These are phyloP conservation scores for Aspergillus ruber DNA, from an alignment of 2,329 filamentous ascomycete genomes.

Conservation along the genomic window DNA sequence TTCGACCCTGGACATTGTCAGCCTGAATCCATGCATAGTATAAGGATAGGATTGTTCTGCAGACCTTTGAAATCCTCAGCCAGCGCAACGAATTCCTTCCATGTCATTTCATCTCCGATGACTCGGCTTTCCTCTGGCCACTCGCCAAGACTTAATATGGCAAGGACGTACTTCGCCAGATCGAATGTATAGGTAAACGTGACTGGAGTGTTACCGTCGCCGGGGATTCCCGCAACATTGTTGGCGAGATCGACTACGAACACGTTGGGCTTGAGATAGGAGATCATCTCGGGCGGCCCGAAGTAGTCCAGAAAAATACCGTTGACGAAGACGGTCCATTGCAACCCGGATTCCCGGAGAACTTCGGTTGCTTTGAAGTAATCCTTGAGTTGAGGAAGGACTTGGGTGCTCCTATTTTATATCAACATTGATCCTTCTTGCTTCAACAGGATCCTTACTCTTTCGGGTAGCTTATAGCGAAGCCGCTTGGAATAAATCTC, in stretches of 20 bases:
- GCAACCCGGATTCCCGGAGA: slow-evolving; percentile 3
- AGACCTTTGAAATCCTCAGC: slow-evolving; percentile 15
- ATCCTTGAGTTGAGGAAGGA: slow-evolving; percentile 3
- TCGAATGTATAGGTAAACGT: slow-evolving; percentile 19
- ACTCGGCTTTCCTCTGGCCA: slow-evolving; percentile 15
- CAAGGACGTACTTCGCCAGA: slow-evolving; percentile 16
- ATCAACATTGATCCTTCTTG: no score
- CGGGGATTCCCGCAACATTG: slow-evolving; percentile 17
- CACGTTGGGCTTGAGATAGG: slow-evolving; percentile 11
- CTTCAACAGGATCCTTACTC: slow-evolving; percentile 1
- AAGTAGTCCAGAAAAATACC: slow-evolving; percentile 47
- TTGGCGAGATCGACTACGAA: slow-evolving; percentile 14
- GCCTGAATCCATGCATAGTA: background rate
- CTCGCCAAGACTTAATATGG: slow-evolving; percentile 7
- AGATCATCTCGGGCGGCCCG: slow-evolving; percentile 9
- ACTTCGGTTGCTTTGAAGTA: slow-evolving; percentile 3
- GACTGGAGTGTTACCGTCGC: slow-evolving; percentile 10
- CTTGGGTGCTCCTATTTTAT: background rate
- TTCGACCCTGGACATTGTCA: slow-evolving; percentile 11
- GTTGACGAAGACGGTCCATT: slow-evolving; percentile 33
- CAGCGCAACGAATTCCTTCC: slow-evolving; percentile 18
- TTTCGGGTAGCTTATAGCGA: slow-evolving; percentile 8
- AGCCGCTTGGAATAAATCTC: slow-evolving; percentile 17
- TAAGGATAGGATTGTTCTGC: background rate
- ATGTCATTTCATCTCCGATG: slow-evolving; percentile 19